Evolutionary conservation across 805 yeast species (phyloP), one percentile per base, ranked within the genome.

Genomic region (Groenewaldozyma tartarivorans): DNA sequence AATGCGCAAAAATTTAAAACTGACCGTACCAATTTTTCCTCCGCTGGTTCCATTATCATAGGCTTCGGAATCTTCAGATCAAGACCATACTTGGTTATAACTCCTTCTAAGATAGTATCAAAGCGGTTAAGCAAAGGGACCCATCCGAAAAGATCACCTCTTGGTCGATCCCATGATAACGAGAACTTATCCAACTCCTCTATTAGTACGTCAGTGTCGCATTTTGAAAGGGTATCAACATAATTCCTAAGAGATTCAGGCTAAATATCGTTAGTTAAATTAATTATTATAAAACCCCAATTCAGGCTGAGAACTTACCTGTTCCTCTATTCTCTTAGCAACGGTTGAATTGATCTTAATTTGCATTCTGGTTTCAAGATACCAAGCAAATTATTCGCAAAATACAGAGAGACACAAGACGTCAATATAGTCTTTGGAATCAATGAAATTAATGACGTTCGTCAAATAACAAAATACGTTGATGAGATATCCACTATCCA

Each of bases 141-240:
- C 92, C 95, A 88, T 44, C 78, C 79, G 45, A 71, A 71, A 26
- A 90, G 60, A 50, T 84, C 81, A 29, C 81, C 83, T 45, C 76
- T 67, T 5, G 85, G 79, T 19, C 78, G 62, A 22, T 71, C 71
- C 86, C 86, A 79, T 15, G 40, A 19, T 32, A 51, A 55, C 45
- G 66, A 50, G 44, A 72, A 64, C 2, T 46, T 46, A 11, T 54
- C 53, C 39, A 77, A 53, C 33, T 60, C 52, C 3, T 46, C 44
- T 1, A 77, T 63, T 36, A 79, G 66, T 9, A 65, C 66, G 9
- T 54, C 52, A 5, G 60, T 56, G 3, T 63, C 47, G 41, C 72
- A 63, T 4, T 36, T 21, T 15, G 40, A 39, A 16, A 52, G 41
- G 5, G 21, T 27, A 11, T 36, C 42, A 29, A 49, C 50, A 21